Conservation (phyloP, 2,329 filamentous ascomycete species). For the Chalara sp. region DNA sequence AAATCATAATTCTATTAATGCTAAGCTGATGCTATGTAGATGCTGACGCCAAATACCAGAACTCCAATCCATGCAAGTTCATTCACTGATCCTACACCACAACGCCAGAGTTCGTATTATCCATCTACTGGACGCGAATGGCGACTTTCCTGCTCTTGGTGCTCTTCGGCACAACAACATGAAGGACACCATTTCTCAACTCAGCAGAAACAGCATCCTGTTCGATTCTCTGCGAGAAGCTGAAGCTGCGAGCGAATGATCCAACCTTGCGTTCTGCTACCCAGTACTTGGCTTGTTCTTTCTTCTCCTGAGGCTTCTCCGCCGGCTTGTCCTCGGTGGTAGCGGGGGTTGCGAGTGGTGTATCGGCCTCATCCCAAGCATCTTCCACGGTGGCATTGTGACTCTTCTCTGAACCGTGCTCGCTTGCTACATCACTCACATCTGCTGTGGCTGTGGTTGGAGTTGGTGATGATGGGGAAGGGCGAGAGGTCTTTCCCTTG, state of each 20-base stretch:
- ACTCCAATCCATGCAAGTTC: no score
- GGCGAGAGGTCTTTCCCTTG: conserved; percentile 44
- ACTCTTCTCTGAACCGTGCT: conserved; percentile 23
- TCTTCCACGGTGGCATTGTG: conserved; percentile 19
- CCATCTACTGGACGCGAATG: conserved; percentile 28
- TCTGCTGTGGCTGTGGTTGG: conserved; percentile 50
- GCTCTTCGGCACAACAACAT: conserved; percentile 57
- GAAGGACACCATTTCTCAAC: conserved; percentile 59
- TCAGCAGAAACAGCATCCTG: conserved; percentile 52
- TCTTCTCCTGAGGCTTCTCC: conserved; percentile 30
- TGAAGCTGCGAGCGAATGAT: conserved; percentile 61
- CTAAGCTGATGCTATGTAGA: no score
- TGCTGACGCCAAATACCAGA: no score
- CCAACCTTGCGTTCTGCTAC: conserved; percentile 57
- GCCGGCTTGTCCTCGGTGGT: conserved; percentile 28
- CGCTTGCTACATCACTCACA: conserved; percentile 29
- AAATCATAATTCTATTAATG: no score
- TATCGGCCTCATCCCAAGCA: conserved; percentile 19
- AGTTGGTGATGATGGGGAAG: conserved; percentile 30
- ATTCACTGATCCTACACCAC: no score
- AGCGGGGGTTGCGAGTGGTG: conserved; percentile 15
- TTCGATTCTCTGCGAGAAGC: conserved; percentile 57
- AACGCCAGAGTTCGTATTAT: not conserved
- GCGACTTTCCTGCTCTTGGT: conserved; percentile 49
- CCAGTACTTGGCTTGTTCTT: conserved; percentile 57